Evolutionary conservation across 2,329 filamentous ascomycete genomes (phyloP), one percentile per base, ranked within the genome.

Genomic region (Clarireedia hainanense): DNA sequence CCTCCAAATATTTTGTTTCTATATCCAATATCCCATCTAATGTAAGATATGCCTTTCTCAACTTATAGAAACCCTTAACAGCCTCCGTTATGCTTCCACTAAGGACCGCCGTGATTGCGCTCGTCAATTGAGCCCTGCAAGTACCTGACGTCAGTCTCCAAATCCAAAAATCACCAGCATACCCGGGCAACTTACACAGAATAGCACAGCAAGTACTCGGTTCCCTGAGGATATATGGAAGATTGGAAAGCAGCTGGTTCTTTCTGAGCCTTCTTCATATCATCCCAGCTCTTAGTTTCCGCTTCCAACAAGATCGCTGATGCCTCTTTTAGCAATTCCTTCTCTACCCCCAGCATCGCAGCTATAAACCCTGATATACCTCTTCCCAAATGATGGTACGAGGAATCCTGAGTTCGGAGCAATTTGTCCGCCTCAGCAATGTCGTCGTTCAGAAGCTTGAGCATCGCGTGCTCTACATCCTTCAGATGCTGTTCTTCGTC

Each of bases 61-160:
- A 73, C 71, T 94, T 95, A 68, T 95, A 95, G 67, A 97, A 97
- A 5, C 90, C 90, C 71, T 86, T 90, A 70, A 97, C 81, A 15
- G 85, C 90, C 70, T 97, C 94, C 0, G 91, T 92, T 64, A 97
- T 73, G 68, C 89, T 96, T 74, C 97, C 94, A 62, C 95, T 95
- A 64, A 97, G 74, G 15, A 97, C 89, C 0, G 84, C 89, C 0
- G 96, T 84, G 1, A 99, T 86, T 0, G 91, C 91, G 56, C 83
- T 81, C 86, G 96, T 95, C 60, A 96, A 77, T 71, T 96, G 89
- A 2, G 89, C 82, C 73, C 96, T 66, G 60, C 26, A 17, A 52
- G 23, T 43, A 39, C 26, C 50, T 10, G 36, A 9, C 17, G 34
- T 56, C 49, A 56, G 54, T 42, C 15, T 50, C 6, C 20, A 20